Evolutionary conservation across 2,329 filamentous ascomycete genomes (phyloP).

Genomic region (Didymella sp.): DNA sequence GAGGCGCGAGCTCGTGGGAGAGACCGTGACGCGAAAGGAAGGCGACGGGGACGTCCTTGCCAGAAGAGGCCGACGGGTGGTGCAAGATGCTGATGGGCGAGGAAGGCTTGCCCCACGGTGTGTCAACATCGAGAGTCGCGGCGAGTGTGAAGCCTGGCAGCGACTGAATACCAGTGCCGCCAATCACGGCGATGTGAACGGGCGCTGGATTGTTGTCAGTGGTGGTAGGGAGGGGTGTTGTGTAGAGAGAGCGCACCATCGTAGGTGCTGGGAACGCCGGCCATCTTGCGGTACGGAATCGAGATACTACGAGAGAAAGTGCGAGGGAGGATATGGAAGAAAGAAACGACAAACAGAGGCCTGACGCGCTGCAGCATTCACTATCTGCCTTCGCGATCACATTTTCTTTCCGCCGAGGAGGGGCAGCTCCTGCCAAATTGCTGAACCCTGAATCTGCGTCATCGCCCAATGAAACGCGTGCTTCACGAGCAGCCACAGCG

Average conservation of each 20-base stretch:
- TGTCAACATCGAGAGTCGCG: conserved; percentile 75
- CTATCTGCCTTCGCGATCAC: conserved; percentile 22
- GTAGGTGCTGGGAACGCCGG: conserved; percentile 44
- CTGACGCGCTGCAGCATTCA: conserved; percentile 30
- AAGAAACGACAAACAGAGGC: not conserved
- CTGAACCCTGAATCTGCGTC: conserved; percentile 35
- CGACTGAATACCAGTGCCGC: conserved; percentile 86
- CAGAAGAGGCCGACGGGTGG: conserved; percentile 75
- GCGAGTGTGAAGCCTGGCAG: conserved; percentile 87
- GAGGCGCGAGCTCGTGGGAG: conserved; percentile 87
- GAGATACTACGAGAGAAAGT: conserved; percentile 25
- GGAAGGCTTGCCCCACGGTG: conserved; percentile 86
- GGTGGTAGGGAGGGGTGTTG: not conserved
- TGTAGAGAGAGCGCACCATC: conserved; percentile 31
- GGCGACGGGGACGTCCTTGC: conserved; percentile 70
- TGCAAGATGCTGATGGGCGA: conserved; percentile 85
- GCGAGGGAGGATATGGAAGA: not conserved
- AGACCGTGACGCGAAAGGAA: conserved; percentile 93
- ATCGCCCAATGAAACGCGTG: conserved; percentile 22
- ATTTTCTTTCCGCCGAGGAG: conserved; percentile 27
- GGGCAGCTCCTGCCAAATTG: conserved; percentile 27
- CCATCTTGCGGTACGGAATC: conserved; percentile 43
- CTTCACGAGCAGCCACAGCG: too few species aligned
- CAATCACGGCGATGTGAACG: conserved; percentile 60
- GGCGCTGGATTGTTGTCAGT: conserved; percentile 49